Conservation (phyloP, 116 monocot species). For the Posidonia oceanica region DNA sequence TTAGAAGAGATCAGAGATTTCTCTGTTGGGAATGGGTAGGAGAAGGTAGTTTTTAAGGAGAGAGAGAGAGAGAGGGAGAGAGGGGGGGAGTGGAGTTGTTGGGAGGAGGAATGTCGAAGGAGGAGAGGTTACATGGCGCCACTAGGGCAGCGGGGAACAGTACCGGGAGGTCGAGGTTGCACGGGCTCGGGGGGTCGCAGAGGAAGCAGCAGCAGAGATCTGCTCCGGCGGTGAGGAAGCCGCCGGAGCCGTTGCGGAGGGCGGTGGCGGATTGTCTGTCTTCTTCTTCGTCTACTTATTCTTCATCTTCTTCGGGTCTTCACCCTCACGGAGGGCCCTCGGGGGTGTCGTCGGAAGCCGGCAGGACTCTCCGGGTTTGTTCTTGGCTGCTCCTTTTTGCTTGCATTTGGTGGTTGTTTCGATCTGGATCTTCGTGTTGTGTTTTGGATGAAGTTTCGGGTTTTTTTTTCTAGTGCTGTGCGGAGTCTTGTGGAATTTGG, state of each 20-base stretch:
- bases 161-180: constrained; percentile 31
- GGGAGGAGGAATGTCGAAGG: constrained; percentile 31
- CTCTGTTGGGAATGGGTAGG: not conserved
- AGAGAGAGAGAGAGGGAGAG: constrained; percentile 1
- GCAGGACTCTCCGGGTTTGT: constrained; percentile 65
- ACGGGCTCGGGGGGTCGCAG: constrained; percentile 23
- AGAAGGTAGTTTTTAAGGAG: not conserved
- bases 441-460: too few species aligned
- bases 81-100: not conserved
- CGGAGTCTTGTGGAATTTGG: not conserved
- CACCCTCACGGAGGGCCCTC: constrained; percentile 43
- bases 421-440: not conserved
- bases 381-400: too few species aligned
- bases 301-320: constrained; percentile 6
- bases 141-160: constrained; percentile 13
- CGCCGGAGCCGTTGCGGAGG: constrained; percentile 85
- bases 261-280: constrained; percentile 95
- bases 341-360: constrained; percentile 41
- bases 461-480: too few species aligned
- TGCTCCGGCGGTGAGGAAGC: constrained; percentile 36
- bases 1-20: not conserved
- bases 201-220: constrained; percentile 18
- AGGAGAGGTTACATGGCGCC: constrained; percentile 34
- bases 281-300: constrained; percentile 1
- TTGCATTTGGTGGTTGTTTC: not conserved